These are phyloP conservation scores for Xenoacremonium recifei DNA, from an alignment of 2,329 filamentous ascomycete species.

Conservation along the genomic window DNA sequence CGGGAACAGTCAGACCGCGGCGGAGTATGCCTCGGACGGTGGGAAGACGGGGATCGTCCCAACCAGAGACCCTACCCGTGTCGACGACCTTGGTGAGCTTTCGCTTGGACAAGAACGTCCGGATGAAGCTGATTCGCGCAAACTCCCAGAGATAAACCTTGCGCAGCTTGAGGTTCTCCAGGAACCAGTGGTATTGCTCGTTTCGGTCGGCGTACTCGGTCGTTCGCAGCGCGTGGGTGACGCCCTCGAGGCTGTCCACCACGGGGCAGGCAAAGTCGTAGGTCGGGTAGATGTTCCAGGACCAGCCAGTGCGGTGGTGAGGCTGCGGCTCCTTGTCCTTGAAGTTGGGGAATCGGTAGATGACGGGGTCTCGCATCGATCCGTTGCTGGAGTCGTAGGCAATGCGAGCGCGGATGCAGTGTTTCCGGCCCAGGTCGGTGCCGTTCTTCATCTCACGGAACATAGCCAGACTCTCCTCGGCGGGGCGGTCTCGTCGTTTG, in stretches of 20 bases:
- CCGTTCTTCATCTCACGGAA: constrained; percentile 94
- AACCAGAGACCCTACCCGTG: constrained; percentile 72
- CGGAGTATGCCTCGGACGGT: constrained; percentile 77
- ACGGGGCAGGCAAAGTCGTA: constrained; percentile 86
- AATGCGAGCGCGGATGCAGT: constrained; percentile 95
- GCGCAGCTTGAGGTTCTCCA: constrained; percentile 70
- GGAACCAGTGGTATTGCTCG: constrained; percentile 84
- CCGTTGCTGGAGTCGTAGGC: constrained; percentile 91
- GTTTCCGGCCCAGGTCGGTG: constrained; percentile 72
- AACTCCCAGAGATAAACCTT: constrained; percentile 86
- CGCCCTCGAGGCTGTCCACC: constrained; percentile 76
- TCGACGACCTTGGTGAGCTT: constrained; percentile 85
- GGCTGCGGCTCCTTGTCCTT: constrained; percentile 41
- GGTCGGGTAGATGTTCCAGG: constrained; percentile 84
- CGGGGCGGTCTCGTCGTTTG: constrained; percentile 70
- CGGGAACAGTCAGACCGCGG: constrained; percentile 75
- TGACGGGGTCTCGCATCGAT: constrained; percentile 92
- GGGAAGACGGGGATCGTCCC: constrained; percentile 86
- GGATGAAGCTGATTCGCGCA: constrained; percentile 79
- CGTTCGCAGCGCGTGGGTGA: constrained; percentile 79
- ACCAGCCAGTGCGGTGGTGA: constrained; percentile 76
- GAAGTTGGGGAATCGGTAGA: constrained; percentile 83
- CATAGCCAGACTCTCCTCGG: constrained; percentile 81
- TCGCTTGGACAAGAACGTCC: constrained; percentile 80
- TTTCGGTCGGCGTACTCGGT: constrained; percentile 89